Conservation (phyloP, 257 asterid genomes). For the Gardenia jasminoides region DNA sequence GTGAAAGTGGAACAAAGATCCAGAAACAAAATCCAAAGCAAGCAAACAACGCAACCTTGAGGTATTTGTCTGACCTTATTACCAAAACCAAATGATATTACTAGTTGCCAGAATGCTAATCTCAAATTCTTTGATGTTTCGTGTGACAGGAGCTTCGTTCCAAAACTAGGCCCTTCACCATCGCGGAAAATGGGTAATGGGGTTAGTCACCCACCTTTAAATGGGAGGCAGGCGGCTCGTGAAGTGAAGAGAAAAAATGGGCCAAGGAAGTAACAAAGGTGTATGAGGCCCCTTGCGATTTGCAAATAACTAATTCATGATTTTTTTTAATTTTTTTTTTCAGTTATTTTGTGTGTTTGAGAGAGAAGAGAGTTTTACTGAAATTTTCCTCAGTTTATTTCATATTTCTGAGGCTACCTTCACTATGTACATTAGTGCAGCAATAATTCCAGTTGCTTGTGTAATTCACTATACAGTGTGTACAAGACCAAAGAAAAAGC, state of each 20-base stretch:
- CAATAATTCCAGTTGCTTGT: conserved; percentile 64
- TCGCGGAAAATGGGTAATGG: conserved; percentile 54
- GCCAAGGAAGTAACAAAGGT: conserved; percentile 54
- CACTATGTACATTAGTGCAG: conserved; percentile 30
- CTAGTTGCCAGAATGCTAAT: not conserved
- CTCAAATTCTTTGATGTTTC: conserved; percentile 6
- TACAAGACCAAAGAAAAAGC: not conserved
- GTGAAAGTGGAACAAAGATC: conserved; percentile 48
- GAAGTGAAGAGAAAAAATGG: conserved; percentile 66
- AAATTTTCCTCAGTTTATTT: conserved; percentile 10
- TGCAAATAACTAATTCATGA: conserved; percentile 20
- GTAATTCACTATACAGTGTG: conserved; percentile 23
- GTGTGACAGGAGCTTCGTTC: conserved; percentile 51
- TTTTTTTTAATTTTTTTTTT: conserved; percentile 23
- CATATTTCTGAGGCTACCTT: conserved; percentile 12
- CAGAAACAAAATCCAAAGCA: conserved; percentile 49
- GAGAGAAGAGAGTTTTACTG: conserved; percentile 33
- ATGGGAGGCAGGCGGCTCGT: conserved; percentile 45
- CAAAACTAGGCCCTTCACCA: conserved; percentile 66
- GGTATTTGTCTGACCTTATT: conserved; percentile 36
- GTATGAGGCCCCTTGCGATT: not conserved
- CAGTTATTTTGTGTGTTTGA: conserved; percentile 16
- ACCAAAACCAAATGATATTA: not conserved
- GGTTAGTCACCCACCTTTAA: conserved; percentile 43
- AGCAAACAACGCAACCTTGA: conserved; percentile 56